These are phyloP conservation scores for Mixia osmundae DNA, from an alignment of 1,284 basidiomycete species.

Conservation along the genomic window DNA sequence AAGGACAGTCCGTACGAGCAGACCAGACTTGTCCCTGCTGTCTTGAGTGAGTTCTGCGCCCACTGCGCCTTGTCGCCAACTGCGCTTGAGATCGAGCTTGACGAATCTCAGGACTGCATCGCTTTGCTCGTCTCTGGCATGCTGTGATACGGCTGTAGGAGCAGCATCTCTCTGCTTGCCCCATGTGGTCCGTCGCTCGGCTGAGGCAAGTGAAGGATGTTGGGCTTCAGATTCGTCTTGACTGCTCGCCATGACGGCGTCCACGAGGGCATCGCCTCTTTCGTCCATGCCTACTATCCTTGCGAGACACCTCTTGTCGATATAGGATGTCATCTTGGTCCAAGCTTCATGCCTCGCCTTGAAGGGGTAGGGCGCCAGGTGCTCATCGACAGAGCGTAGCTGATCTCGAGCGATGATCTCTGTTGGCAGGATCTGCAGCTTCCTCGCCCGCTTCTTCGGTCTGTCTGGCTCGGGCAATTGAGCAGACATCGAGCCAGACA, in stretches of 20 bases:
- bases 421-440: not conserved
- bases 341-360: slow-evolving; percentile 20
- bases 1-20: slow-evolving; percentile 18
- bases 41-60: slow-evolving; percentile 24
- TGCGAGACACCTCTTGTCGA: slow-evolving; percentile 17
- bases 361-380: slow-evolving; percentile 25
- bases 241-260: slow-evolving; percentile 9
- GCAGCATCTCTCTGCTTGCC: slow-evolving; percentile 10
- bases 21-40: slow-evolving; percentile 26
- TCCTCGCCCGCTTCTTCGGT: not conserved
- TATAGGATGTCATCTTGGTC: slow-evolving; percentile 17
- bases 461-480: not conserved
- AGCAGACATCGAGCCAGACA: not conserved
- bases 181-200: slow-evolving; percentile 6
- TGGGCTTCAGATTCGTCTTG: slow-evolving; percentile 9
- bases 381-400: slow-evolving; percentile 21
- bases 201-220: not conserved
- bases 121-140: slow-evolving; percentile 3
- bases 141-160: slow-evolving; percentile 6
- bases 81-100: slow-evolving; percentile 22
- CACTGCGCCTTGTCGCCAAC: slow-evolving; percentile 23
- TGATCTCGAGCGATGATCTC: slow-evolving; percentile 20
- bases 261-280: slow-evolving; percentile 20
- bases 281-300: slow-evolving; percentile 18
- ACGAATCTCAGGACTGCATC: slow-evolving; percentile 18